Evolutionary conservation across 805 yeast genomes (phyloP).

Genomic region (Metschnikowia dekortorum): DNA sequence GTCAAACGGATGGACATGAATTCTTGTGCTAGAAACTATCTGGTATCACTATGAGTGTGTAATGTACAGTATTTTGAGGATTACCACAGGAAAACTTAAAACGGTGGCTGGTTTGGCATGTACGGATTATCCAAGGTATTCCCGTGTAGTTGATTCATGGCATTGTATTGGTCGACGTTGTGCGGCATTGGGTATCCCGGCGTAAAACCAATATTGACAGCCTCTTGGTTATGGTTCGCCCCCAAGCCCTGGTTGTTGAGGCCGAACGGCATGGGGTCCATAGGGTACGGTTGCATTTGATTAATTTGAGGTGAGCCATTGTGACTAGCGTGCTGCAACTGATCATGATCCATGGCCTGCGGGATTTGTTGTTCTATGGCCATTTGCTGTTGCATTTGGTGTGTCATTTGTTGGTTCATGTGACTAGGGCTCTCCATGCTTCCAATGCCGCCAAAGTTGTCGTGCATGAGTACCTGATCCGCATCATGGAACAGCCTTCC

Average conservation of each 20-base stretch:
- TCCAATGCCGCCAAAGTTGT: constrained; percentile 1
- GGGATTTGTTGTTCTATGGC: neutral
- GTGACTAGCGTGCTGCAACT: neutral
- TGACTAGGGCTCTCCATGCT: constrained; percentile 1
- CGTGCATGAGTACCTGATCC: constrained; percentile 2
- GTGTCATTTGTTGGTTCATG: constrained; percentile 1
- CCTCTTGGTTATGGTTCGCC: neutral
- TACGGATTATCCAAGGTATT: neutral
- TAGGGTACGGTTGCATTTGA: constrained; percentile 1
- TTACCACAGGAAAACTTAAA: neutral
- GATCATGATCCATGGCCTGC: neutral
- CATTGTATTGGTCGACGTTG: constrained; percentile 2
- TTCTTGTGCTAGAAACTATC: neutral
- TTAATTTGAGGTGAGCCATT: neutral
- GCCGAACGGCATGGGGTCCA: constrained; percentile 2
- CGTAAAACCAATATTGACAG: neutral
- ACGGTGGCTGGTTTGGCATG: constrained; percentile 3
- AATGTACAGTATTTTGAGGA: neutral
- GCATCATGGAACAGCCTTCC: neutral
- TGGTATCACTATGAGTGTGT: neutral
- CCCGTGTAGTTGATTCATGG: constrained; percentile 2
- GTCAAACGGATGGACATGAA: neutral
- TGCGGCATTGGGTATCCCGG: constrained; percentile 1
- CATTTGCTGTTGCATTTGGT: constrained; percentile 2
- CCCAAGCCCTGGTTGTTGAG: neutral